Conservation (phyloP, 768 basidiomycete genomes). For the Tylopilus subfusipes region DNA sequence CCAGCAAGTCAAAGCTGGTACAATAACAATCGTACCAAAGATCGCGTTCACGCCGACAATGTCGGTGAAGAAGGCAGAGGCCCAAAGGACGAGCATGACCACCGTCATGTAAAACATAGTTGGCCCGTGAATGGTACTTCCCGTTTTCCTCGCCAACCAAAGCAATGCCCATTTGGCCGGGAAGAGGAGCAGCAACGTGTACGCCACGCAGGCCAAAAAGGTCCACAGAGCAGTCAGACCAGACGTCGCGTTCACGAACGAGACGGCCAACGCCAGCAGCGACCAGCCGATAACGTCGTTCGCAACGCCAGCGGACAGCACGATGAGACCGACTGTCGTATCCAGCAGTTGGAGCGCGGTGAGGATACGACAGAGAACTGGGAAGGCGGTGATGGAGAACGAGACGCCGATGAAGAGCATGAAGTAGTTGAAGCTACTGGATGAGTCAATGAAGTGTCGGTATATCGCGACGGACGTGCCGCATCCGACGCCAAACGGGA, state of each 20-base stretch:
- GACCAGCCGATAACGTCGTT: constrained; percentile 89
- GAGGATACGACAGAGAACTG: constrained; percentile 85
- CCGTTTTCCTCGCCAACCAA: constrained; percentile 75
- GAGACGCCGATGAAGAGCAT: constrained; percentile 94
- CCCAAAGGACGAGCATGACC: constrained; percentile 77
- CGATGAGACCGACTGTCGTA: constrained; percentile 90
- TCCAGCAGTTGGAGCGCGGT: constrained; percentile 87
- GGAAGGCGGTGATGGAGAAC: constrained; percentile 85
- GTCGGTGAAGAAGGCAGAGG: constrained; percentile 89
- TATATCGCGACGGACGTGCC: constrained; percentile 74
- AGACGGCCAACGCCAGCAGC: constrained; percentile 84
- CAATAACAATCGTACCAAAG: constrained; percentile 57
- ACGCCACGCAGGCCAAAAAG: constrained; percentile 75
- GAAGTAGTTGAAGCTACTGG: constrained; percentile 76
- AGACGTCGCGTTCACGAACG: constrained; percentile 83
- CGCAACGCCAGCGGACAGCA: constrained; percentile 88
- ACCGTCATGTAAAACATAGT: constrained; percentile 87
- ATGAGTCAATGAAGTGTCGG: constrained; percentile 59
- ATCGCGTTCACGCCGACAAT: constrained; percentile 93
- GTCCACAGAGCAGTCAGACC: constrained; percentile 86
- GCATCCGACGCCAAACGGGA: constrained; percentile 88
- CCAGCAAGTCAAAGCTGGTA: not conserved
- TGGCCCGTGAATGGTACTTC: constrained; percentile 78
- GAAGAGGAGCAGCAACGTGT: constrained; percentile 73
- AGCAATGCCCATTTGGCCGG: constrained; percentile 56